Conservation (phyloP, 208 protist genomes). For the Leishmania arabica region DNA sequence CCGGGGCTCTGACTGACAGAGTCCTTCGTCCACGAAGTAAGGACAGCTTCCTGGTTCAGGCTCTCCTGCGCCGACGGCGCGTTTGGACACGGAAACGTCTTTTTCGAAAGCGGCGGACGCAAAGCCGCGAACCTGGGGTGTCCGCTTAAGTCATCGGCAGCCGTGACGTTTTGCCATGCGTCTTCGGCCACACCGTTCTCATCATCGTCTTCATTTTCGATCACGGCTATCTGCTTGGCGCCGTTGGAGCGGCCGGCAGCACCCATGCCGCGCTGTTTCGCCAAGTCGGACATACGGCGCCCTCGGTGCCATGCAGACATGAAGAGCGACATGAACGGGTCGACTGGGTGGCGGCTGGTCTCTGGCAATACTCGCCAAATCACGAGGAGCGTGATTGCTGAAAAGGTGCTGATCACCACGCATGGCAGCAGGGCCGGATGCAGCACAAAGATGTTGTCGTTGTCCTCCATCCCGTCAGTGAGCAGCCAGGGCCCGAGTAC, state of each 20-base stretch:
- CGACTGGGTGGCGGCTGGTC: conserved; percentile 50
- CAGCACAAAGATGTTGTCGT: conserved; percentile 31
- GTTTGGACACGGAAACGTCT: background rate
- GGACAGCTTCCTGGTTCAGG: conserved; percentile 11
- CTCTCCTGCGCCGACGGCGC: conserved; percentile 4
- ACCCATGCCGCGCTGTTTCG: background rate
- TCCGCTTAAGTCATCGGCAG: background rate
- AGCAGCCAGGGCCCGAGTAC: conserved; percentile 33
- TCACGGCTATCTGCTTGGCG: background rate
- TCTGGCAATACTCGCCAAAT: conserved; percentile 37
- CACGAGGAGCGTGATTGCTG: conserved; percentile 25
- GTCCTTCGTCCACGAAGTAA: background rate
- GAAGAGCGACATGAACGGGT: conserved; percentile 30
- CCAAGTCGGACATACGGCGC: background rate
- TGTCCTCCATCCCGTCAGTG: conserved; percentile 19
- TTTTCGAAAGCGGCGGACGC: background rate
- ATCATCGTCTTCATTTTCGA: background rate
- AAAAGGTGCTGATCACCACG: conserved; percentile 30
- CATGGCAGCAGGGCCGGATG: conserved; percentile 61
- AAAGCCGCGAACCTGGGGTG: background rate
- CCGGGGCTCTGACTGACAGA: background rate
- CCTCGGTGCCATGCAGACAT: background rate
- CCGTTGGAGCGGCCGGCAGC: background rate
- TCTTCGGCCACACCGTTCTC: background rate
- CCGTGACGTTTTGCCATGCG: background rate